Base-by-base conservation (phyloP, 306 rosid species). In the Erythrophleum fordii region DNA sequence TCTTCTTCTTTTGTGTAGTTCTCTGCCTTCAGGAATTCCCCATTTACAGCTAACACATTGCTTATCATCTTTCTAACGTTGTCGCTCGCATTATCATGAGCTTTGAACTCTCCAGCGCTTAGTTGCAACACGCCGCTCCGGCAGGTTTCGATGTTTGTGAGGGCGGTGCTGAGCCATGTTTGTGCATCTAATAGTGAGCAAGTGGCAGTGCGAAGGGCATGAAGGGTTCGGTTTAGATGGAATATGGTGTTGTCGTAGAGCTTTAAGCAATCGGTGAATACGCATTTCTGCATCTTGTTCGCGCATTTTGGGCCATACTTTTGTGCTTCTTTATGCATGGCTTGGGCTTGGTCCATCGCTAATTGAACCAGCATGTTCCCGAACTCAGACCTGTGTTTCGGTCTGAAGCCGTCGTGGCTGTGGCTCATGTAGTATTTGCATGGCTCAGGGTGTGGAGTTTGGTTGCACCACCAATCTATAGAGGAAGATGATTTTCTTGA, bases 131-230 rank as follows among this genome's bases (percentile, higher is more conserved):
- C 90, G 1, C 92, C 87, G 16, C 62, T 76, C 3, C 53, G 78
- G 35, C 98, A 95, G 0, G 90, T 89, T 12, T 85, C 83, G 5
- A 91, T 78, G 91, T 89, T 90, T 2, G 98, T 95, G 12, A 89
- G 89, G 25, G 98, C 91, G 0, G 98, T 78, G 83, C 98, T 95
- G 0, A 95, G 91, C 98, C 98, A 95, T 0, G 97, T 95, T 58
- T 95, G 98, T 0, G 94, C 92, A 13, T 95, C 98, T 9, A 85
- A 89, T 1, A 82, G 58, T 5, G 97, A 20, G 11, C 66, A 59
- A 26, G 35, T 3, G 14, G 2, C 1, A 41, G 23, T 5, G 20
- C 37, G 61, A 5, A 91, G 73, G 39, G 88, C 87, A 1, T 74
- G n/a, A 1, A 91, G 85, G 23, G 97, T 95, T 3, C 87, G 88